These are phyloP conservation scores for Adansonia digitata DNA, from an alignment of 345 rosid species.

Conservation along the genomic window DNA sequence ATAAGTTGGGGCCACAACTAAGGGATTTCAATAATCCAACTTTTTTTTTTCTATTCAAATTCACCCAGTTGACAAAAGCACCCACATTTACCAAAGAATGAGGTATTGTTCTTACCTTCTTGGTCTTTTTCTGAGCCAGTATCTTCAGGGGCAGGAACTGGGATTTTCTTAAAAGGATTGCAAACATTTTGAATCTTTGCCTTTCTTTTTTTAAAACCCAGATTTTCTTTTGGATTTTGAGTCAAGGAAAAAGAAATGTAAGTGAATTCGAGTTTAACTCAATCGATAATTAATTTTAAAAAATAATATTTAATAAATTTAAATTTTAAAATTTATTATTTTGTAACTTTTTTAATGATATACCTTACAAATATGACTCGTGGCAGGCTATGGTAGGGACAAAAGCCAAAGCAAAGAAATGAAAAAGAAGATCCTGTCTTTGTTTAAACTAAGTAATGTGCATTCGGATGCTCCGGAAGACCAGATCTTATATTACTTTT, in stretches of 20 bases:
- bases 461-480: too few species aligned
- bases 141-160: neutral
- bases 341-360: too few species aligned
- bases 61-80: neutral
- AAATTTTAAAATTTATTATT: too few species aligned
- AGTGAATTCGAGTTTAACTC: too few species aligned
- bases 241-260: neutral
- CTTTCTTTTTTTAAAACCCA: neutral
- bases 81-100: too few species aligned
- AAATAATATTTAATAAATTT: too few species aligned
- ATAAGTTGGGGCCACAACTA: neutral
- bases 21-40: neutral
- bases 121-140: too few species aligned
- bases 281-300: too few species aligned
- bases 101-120: too few species aligned
- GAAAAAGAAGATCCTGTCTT: neutral
- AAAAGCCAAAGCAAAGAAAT: neutral
- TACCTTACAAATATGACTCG: too few species aligned
- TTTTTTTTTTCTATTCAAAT: neutral
- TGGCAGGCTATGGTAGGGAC: neutral
- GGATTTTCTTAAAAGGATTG: neutral
- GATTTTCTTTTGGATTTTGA: neutral
- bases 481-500: too few species aligned
- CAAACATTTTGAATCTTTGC: slow-evolving; percentile 5
- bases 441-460: neutral